A percentile compares a stretch with the other conserved stretches of the same genome.
Conservation (phyloP, 2,329 filamentous ascomycete species). For the Pleoardoris graminearum region DNA sequence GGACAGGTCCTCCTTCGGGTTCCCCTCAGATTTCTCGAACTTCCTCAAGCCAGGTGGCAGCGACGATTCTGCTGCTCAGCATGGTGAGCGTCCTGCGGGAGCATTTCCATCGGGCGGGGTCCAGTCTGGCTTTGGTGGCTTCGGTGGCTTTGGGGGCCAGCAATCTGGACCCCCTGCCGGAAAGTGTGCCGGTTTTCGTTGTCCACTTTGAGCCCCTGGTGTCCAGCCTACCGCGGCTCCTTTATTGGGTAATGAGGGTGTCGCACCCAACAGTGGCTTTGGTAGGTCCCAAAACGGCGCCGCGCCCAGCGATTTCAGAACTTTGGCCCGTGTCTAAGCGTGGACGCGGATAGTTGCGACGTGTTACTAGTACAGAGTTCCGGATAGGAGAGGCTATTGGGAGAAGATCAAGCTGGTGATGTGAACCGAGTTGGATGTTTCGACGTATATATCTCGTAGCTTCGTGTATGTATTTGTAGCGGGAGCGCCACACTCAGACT, state of each 20-base stretch:
- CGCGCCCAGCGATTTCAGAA: not conserved
- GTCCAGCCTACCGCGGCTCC: not conserved
- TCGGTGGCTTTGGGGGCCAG: not conserved
- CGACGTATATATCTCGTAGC: not conserved
- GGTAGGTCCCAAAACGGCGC: no score
- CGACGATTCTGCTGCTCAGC: no score
- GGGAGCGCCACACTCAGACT: not conserved
- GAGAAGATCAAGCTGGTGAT: not conserved
- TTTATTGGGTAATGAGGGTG: no score
- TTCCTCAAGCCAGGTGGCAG: not conserved
- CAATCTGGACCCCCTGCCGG: no score
- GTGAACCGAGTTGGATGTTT: not conserved
- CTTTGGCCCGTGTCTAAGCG: not conserved
- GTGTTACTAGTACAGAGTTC: not conserved
- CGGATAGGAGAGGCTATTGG: not conserved
- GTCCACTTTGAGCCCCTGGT: not conserved
- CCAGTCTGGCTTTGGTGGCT: no score
- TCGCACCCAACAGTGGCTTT: no score
- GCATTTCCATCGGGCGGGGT: no score
- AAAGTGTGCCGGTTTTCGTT: no score
- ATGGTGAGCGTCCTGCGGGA: no score
- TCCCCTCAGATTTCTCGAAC: not conserved
- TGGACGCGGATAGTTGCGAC: not conserved
- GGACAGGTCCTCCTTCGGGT: not conserved
- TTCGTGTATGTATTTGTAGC: not conserved